These are phyloP conservation scores for Citrullus colocynthis DNA, from an alignment of 306 rosid genomes.

Conservation along the genomic window DNA sequence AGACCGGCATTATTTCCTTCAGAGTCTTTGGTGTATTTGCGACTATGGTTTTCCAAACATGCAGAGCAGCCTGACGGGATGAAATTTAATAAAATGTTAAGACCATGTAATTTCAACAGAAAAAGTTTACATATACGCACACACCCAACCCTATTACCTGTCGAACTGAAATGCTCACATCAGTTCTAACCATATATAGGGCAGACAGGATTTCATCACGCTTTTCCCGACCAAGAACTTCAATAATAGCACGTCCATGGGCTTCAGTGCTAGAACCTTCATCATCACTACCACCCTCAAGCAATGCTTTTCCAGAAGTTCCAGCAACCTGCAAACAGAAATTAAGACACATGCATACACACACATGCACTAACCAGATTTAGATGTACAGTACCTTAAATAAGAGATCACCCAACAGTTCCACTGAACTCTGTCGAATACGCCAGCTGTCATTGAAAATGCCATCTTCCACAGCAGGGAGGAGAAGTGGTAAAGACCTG, in stretches of 20 bases:
- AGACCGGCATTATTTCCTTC: constrained; percentile 87
- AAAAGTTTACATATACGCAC: neutral
- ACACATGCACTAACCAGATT: neutral
- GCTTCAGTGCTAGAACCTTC: constrained; percentile 99
- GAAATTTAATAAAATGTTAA: neutral
- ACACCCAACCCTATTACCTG: constrained; percentile 43
- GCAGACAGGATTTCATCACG: constrained; percentile 96
- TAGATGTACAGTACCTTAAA: constrained; percentile 70
- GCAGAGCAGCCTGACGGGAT: constrained; percentile 73
- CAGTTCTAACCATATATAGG: constrained; percentile 91
- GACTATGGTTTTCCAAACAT: constrained; percentile 97
- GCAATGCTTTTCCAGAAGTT: constrained; percentile 96
- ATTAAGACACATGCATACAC: neutral
- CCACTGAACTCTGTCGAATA: constrained; percentile 93
- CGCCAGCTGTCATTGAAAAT: constrained; percentile 96
- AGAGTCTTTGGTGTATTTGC: constrained; percentile 96
- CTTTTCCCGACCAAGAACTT: constrained; percentile 76
- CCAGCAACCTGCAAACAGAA: constrained; percentile 75
- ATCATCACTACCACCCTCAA: constrained; percentile 99
- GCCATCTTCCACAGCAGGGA: constrained; percentile 97
- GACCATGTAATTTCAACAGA: neutral
- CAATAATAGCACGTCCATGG: constrained; percentile 95
- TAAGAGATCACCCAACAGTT: constrained; percentile 86
- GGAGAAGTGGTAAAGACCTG: constrained; percentile 91
- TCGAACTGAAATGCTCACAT: constrained; percentile 92